These are phyloP conservation scores for Cornus controversa DNA, from an alignment of 148 eudicot genomes.

Conservation along the genomic window DNA sequence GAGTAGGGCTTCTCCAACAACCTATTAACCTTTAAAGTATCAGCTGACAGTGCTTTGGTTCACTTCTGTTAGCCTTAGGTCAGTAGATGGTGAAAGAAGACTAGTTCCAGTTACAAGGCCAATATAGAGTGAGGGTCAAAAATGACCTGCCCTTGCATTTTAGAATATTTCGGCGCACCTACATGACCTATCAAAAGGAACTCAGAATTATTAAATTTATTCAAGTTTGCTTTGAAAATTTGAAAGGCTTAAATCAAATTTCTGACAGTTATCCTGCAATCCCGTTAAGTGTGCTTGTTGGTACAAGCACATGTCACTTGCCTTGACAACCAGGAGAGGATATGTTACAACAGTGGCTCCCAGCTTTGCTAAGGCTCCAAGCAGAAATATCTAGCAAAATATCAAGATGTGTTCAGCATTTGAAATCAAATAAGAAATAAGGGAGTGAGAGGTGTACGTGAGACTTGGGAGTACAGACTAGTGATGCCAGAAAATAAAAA, in stretches of 20 bases:
- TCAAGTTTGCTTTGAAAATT: not conserved
- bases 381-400: slow-evolving; percentile 67
- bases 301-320: slow-evolving; percentile 21
- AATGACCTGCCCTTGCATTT: not conserved
- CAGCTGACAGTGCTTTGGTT: not conserved
- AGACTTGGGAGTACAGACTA: not conserved
- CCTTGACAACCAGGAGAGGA: slow-evolving; percentile 96
- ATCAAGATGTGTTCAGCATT: slow-evolving; percentile 6
- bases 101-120: not conserved
- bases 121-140: not conserved
- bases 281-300: not conserved
- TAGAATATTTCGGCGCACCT: too few relatives aligned
- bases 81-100: not conserved
- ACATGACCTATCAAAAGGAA: not conserved
- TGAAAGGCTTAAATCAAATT: not conserved
- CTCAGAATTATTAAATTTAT: not conserved
- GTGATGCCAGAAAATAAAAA: not conserved
- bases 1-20: not conserved
- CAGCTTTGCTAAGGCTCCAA: slow-evolving; percentile 95
- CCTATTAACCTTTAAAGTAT: not conserved
- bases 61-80: not conserved
- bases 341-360: slow-evolving; percentile 98
- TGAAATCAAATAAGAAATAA: not conserved
- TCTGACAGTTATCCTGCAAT: not conserved
- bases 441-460: not conserved